phyloP scores from a whole-genome alignment of 192 early-diverging fungal genomes.

The Pecoramyces ruminantium region DNA sequence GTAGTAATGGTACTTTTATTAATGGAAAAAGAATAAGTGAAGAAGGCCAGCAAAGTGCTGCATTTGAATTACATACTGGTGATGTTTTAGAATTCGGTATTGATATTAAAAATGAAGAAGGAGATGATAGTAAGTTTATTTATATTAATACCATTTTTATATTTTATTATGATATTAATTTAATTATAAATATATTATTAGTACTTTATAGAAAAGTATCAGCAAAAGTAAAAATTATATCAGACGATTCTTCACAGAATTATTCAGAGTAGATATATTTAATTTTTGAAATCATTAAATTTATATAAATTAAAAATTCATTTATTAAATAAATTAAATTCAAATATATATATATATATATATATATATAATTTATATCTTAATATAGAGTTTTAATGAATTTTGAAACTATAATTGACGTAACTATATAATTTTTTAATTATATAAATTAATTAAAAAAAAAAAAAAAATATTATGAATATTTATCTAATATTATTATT shows the following conservation, averaged over 20 bases:
- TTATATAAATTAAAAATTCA: no score
- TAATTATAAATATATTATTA: no score
- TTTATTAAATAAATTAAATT: background rate
- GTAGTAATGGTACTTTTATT: constrained; percentile 68
- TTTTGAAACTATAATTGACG: background rate
- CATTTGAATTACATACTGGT: constrained; percentile 33
- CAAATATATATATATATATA: background rate
- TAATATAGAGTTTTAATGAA: background rate
- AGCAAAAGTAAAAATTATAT: background rate
- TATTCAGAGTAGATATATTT: background rate
- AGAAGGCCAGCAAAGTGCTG: constrained; percentile 38
- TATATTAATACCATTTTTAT: no score
- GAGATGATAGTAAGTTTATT: constrained; percentile 21
- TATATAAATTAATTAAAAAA: no score
- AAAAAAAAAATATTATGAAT: no score
- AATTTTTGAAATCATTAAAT: no score
- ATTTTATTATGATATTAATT: no score
- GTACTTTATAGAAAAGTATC: background rate
- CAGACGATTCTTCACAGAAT: background rate
- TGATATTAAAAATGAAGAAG: constrained; percentile 60
- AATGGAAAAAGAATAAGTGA: constrained; percentile 50
- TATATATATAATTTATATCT: background rate
- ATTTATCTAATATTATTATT: no score
- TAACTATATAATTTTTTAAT: background rate
- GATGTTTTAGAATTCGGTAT: constrained; percentile 62